Base-by-base conservation (phyloP, 495 filamentous ascomycete genomes). In the Chaetomium cochliodes region DNA sequence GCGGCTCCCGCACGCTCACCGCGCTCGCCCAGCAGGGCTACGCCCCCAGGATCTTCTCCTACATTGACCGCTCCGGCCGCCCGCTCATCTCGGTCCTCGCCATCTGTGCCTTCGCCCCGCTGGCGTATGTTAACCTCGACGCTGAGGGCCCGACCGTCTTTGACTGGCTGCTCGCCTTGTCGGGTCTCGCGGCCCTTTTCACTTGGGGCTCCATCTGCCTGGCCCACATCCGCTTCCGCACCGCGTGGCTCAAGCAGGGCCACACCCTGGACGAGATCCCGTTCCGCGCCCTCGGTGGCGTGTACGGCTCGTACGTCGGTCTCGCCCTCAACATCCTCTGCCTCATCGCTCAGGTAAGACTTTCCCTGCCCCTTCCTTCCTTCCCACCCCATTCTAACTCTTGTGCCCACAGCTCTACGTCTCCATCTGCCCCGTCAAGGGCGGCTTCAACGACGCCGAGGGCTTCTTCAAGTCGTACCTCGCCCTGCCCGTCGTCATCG, bases 381-480 rank as follows among this genome's bases (percentile, higher is more conserved):
- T 18, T 8, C 12, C 8, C 9, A 22, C 18, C 6, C 28, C 18
- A 12, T 12, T 12, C 67, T 64, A 44, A 60, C 51, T 33, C 2
- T 30, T 3, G 1, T n/a, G 0, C 16, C 46, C 18, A 22, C 65
- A 84, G 80, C 77, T 86, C 69, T 85, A 79, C 69, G 77, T 78
- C 22, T 79, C 84, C 46, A 71, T 84, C 58, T 81, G 76, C 55
- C 80, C 82, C 46, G 68, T 81, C 55, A 68, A 70, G 20, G 69
- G 67, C 20, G 74, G 74, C 26, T 67, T 66, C 65, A 74, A 74
- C 88, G 83, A 33, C 85, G 86, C 69, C 64, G 77, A 70, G 1
- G 74, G 70, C 67, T 97, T 94, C 81, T 97, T 98, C 80, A 74
- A 80, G 28, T 82, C 80, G 39, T 98, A 94, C 74, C 82, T 97